Percentiles rank a stretch among this genome's conserved stretches.
phyloP scores from a whole-genome alignment of 2,329 filamentous ascomycete species.

The Penicillium sp. region DNA sequence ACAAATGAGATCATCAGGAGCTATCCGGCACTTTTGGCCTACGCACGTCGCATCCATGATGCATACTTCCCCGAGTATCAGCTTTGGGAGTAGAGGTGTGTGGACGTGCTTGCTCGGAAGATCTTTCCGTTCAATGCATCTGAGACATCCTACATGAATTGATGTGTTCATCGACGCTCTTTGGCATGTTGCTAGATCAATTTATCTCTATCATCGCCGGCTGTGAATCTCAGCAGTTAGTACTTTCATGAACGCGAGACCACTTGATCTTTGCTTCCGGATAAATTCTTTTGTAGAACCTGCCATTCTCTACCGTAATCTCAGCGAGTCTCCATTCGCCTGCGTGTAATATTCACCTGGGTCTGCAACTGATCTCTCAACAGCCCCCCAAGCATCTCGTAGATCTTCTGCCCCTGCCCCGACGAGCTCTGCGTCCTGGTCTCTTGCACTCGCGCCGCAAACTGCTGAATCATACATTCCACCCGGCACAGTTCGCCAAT shows the following conservation, averaged over 20 bases:
- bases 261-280: no score
- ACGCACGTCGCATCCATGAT: conserved; percentile 56
- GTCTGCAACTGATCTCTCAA: conserved; percentile 2
- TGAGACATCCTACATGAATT: no score
- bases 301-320: no score
- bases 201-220: background rate
- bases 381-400: background rate
- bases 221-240: background rate
- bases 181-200: background rate
- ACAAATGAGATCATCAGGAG: conserved; percentile 46
- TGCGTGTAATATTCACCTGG: background rate
- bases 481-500: background rate
- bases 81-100: conserved; percentile 29
- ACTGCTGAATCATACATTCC: background rate
- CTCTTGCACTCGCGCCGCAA: conserved; percentile 1
- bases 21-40: conserved; percentile 54
- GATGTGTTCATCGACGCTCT: no score
- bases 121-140: no score
- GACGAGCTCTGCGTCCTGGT: background rate
- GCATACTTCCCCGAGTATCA: conserved; percentile 59
- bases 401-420: background rate
- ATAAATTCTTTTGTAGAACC: no score
- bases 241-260: background rate
- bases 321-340: background rate
- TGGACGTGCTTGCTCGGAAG: no score